Conservation (phyloP, 176 grass and related monocot species). For the Poa pratensis region DNA sequence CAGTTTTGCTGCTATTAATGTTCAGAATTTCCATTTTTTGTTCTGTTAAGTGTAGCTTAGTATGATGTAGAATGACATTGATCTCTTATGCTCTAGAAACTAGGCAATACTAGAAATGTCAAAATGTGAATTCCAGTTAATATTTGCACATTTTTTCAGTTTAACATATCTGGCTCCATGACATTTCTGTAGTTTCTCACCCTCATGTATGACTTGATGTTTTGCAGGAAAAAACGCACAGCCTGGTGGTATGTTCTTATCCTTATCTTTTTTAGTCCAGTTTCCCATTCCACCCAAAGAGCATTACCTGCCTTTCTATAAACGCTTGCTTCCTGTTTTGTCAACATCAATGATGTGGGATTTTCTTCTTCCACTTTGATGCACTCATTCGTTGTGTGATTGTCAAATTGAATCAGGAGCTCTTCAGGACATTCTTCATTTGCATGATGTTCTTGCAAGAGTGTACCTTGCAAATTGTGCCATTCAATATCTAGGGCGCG, state of each 20-base stretch:
- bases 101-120: slow-evolving; percentile 4
- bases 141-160: slow-evolving; percentile 30
- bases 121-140: slow-evolving; percentile 15
- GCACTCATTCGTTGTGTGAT: slow-evolving; percentile 53
- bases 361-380: slow-evolving; percentile 23
- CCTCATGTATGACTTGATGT: slow-evolving; percentile 51
- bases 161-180: slow-evolving; percentile 21
- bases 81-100: slow-evolving; percentile 18
- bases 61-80: slow-evolving; percentile 8
- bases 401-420: slow-evolving; percentile 79
- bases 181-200: slow-evolving; percentile 30
- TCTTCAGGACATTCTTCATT: slow-evolving; percentile 97
- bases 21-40: slow-evolving; percentile 24
- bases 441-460: slow-evolving; percentile 98
- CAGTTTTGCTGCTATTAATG: slow-evolving; percentile 44
- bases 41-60: slow-evolving; percentile 2
- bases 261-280: slow-evolving; percentile 26
- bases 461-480: slow-evolving; percentile 93
- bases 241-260: slow-evolving; percentile 62
- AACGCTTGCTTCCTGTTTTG: slow-evolving; percentile 26
- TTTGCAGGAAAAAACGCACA: slow-evolving; percentile 85
- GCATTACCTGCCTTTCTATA: background rate
- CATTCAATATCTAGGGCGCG: slow-evolving; percentile 94
- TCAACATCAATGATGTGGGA: background rate
- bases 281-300: slow-evolving; percentile 10